phyloP scores from a whole-genome alignment of 139 green algal genomes.

The Chlorella vulgaris region DNA sequence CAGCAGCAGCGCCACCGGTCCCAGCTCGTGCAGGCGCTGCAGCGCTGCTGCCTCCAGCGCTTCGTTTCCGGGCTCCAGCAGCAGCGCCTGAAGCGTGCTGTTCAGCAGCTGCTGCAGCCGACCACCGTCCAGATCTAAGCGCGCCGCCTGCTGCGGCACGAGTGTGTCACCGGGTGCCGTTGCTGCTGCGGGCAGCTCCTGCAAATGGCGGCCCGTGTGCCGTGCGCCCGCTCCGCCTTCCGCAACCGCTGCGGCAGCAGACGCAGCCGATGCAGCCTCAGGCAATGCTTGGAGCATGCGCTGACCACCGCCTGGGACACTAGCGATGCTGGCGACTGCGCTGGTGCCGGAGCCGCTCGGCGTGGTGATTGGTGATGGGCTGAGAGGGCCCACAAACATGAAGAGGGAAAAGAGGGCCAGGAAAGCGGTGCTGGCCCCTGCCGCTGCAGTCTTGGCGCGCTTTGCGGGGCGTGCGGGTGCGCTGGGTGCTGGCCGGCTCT shows the following conservation, averaged over 20 bases:
- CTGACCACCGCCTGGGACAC: background rate
- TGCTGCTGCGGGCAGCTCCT: background rate
- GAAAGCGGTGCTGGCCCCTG: conserved; percentile 45
- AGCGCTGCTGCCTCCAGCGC: conserved; percentile 32
- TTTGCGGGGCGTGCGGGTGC: conserved; percentile 17
- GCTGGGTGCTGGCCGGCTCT: background rate
- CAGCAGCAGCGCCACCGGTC: conserved; percentile 42
- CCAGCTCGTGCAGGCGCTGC: conserved; percentile 51
- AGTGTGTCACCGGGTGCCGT: background rate
- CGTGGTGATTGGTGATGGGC: background rate
- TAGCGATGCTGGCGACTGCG: background rate
- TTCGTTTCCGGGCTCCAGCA: conserved; percentile 6
- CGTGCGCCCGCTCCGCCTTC: background rate
- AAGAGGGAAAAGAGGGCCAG: conserved; percentile 61
- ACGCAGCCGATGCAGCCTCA: background rate
- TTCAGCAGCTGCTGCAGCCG: conserved; percentile 23
- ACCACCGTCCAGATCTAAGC: background rate
- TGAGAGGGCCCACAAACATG: conserved; percentile 50
- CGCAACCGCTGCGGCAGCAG: background rate
- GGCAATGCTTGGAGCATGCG: conserved; percentile 20
- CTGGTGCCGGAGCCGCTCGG: background rate
- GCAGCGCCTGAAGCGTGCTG: conserved; percentile 34
- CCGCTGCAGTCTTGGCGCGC: conserved; percentile 34
- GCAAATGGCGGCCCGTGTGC: background rate
- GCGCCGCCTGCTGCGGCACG: background rate